Evolutionary conservation across 768 basidiomycete genomes (phyloP), one percentile per base, ranked within the genome.

Genomic region (Tubosaeta sp.): DNA sequence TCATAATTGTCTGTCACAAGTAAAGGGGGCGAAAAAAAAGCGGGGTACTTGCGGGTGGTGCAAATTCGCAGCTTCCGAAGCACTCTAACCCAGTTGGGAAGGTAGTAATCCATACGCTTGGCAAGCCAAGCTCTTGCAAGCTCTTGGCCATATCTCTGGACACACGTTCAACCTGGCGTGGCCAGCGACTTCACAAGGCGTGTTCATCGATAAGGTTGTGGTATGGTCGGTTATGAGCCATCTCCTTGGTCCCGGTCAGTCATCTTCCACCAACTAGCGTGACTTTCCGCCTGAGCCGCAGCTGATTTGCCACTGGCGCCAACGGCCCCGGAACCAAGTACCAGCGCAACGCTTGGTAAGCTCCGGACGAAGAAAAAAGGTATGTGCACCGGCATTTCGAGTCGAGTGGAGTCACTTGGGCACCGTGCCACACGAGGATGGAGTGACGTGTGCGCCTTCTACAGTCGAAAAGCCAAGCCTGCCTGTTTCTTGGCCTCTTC

Each of bases 91-190:
- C 3, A 24, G 53, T 52, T 25, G 13, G 52, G 50, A 49, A 58
- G 59, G 59, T 58, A 57, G 55, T 60, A 44, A 46, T 58, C 18
- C 39, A 18, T 29, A 44, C 58, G 52, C 57, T 62, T 57, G 60
- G 18, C 36, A 38, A 38, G 53, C 50, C 27, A 19, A n/a, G n/a
- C n/a, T n/a, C n/a, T n/a, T n/a, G n/a, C n/a, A n/a, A n/a, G n/a
- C n/a, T n/a, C n/a, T n/a, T n/a, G n/a, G n/a, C n/a, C n/a, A n/a
- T n/a, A n/a, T n/a, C n/a, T n/a, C n/a, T n/a, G n/a, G n/a, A n/a
- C n/a, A n/a, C n/a, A n/a, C n/a, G n/a, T 46, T 43, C 25, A 18
- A 12, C 13, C 5, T 12, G 6, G 19, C 19, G 18, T 21, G 38
- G 10, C 19, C 9, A 39, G 11, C 38, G 22, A 21, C n/a, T n/a